Conservation (phyloP, 2,329 filamentous ascomycete genomes). For the Pleurostoma richardsiae region DNA sequence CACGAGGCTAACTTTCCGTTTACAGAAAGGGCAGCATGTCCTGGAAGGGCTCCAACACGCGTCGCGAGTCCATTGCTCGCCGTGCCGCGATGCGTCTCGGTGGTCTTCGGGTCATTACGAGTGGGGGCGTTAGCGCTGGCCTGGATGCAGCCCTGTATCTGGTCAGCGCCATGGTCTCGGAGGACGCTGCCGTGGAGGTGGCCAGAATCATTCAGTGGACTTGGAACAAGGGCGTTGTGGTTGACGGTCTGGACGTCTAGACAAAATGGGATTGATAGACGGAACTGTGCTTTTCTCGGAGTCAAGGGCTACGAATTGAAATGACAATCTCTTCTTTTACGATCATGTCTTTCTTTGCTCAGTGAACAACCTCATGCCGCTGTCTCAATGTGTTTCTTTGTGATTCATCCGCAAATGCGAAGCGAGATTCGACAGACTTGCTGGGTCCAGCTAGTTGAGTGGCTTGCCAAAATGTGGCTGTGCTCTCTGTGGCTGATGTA, state of each 20-base stretch:
- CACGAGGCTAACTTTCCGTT: neutral
- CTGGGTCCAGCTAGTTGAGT: too few species aligned
- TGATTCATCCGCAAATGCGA: too few species aligned
- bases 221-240: constrained; percentile 81
- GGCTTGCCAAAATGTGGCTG: too few species aligned
- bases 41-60: constrained; percentile 67
- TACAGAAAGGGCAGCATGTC: constrained; percentile 77
- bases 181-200: constrained; percentile 71
- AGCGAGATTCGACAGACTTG: too few species aligned
- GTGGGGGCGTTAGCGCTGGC: constrained; percentile 72
- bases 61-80: constrained; percentile 75
- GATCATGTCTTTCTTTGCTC: too few species aligned
- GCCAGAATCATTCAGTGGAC: constrained; percentile 73
- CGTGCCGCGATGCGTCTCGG: constrained; percentile 71
- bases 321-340: neutral
- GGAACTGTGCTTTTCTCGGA: too few species aligned
- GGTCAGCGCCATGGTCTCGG: constrained; percentile 74
- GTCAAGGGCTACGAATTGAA: too few species aligned
- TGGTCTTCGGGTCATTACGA: constrained; percentile 70
- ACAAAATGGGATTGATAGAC: neutral
- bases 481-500: too few species aligned
- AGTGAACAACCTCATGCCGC: too few species aligned
- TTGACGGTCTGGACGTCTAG: constrained; percentile 80
- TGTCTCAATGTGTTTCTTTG: too few species aligned
- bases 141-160: constrained; percentile 82